Percentiles rank a stretch among this genome's conserved stretches.
phyloP scores from a whole-genome alignment of 257 asterid species.

The Capsicum chinense region DNA sequence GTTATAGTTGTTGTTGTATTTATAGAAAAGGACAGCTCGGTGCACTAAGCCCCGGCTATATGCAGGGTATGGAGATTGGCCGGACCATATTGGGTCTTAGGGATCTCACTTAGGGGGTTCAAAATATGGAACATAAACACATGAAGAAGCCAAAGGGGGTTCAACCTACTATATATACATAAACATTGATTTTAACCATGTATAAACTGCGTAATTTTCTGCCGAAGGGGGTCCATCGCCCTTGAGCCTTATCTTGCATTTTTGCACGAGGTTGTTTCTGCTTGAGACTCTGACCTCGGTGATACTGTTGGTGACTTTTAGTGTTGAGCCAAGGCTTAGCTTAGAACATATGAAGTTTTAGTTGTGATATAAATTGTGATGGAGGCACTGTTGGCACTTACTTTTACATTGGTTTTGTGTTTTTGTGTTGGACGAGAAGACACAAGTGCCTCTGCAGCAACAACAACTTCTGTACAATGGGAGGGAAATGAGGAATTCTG shows the following conservation, averaged over 20 bases:
- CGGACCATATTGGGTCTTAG: neutral
- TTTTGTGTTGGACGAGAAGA: conserved; percentile 54
- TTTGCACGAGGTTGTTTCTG: neutral
- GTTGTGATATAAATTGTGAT: neutral
- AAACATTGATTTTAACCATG: too few relatives aligned
- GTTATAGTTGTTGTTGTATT: too few relatives aligned
- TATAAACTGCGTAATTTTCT: too few relatives aligned
- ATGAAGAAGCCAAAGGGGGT: too few relatives aligned
- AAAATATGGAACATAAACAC: too few relatives aligned
- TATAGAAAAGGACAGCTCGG: too few relatives aligned
- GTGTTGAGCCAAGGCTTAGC: neutral
- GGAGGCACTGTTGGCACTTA: conserved; percentile 20
- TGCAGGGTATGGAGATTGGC: neutral
- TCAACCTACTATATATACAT: too few relatives aligned
- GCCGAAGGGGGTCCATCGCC: too few relatives aligned
- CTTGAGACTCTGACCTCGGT: neutral
- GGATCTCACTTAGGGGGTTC: too few relatives aligned
- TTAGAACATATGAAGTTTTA: neutral
- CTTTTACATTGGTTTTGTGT: conserved; percentile 28
- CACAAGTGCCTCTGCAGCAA: conserved; percentile 76
- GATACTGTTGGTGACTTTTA: neutral
- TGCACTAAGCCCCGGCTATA: conserved; percentile 31
- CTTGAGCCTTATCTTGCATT: neutral
- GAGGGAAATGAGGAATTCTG: conserved; percentile 76
- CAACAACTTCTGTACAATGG: conserved; percentile 89